Evolutionary conservation across 2,329 filamentous ascomycete genomes (phyloP), one percentile per base, ranked within the genome.

Genomic region (Stagonosporopsis tanaceti): DNA sequence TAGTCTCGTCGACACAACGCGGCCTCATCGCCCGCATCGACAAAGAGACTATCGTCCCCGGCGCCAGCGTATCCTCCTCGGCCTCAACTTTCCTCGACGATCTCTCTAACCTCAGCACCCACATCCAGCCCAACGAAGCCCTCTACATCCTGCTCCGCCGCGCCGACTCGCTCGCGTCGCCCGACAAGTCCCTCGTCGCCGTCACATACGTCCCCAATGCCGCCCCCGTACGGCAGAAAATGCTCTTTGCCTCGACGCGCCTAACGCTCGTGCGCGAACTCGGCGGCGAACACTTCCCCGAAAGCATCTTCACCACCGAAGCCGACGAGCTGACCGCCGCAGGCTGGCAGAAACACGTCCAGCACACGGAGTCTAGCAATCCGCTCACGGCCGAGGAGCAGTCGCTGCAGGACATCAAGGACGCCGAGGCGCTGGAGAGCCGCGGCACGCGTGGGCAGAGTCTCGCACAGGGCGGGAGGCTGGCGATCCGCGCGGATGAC

Each of bases 201-300:
- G 80, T 93, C 34, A 92, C 90, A 34, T 95, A 93, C 75, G 87
- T 95, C 6, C 92, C 91, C 25, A 90, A 94, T 76, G 73, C 85
- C 1, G 91, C 91, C 37, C 89, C 89, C 27, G 91, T 95, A 54
- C 87, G 91, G 37, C 89, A 92, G 74, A 95, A 95, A 82, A 95
- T 92, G 89, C 84, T 95, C 22, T 93, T 94, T 75, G 91, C 91
- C 6, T 86, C 87, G 24, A 93, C 91, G 27, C 85, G 90, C 9
- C 81, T 93, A 66, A 91, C 90, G 0, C 82, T 95, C 1, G 85
- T 89, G 47, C 85, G 91, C 39, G 90, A 94, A 77, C 82, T 95
- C 9, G 91, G 92, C 42, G 85, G 87, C 51, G 91, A 95, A 74
- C 84, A 92, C 68, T 94, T 95, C 77, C 81, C 88, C 48, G 89